Base-by-base conservation (phyloP, 768 basidiomycete genomes). In the Termitomyces sp. region DNA sequence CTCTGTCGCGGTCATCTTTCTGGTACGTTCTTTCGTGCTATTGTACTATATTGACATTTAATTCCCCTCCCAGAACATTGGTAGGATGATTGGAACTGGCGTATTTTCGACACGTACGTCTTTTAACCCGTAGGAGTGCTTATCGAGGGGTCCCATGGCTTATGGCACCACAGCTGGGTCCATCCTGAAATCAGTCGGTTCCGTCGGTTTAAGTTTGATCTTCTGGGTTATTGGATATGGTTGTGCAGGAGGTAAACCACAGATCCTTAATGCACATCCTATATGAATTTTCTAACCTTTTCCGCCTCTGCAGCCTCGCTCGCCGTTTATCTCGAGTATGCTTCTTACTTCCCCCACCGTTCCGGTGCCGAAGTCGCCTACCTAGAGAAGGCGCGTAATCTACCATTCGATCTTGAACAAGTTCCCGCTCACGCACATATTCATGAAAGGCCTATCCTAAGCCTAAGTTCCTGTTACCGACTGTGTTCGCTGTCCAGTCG, bases 281-380 rank as follows among this genome's bases (percentile, higher is more conserved):
- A n/a, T 8, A 2, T 4, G 9, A 25, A 11, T 37, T 29, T 29
- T 27, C 16, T 23, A 27, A 47, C 11, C 25, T 11, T 29, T 46
- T 3, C 19, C 14, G 14, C 56, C 6, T 58, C 29, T 35, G 14
- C 40, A 71, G 72, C 74, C 14, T 69, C 65, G 16, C 66, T 75
- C 19, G 62, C 72, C 14, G 69, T 75, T n/a, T 81, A 74, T 57
- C 69, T 77, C 14, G 80, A 81, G 62, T 75, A 76, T 32, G 73
- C 75, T 1, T 70, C 75, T 35, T 77, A 77, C 65, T 81, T 80
- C 60, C 81, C 81, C 12, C 69, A 75, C 52, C 71, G 81, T 16
- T 77, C 78, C 8, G 80, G 80, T 6, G 81, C 76, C 9, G 75
- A 80, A 58, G 79, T 80, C 6, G 80, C 75, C 3, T 80, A 78